Base-by-base conservation (phyloP, 2,329 filamentous ascomycete genomes). In the Trichoderma sp. region DNA sequence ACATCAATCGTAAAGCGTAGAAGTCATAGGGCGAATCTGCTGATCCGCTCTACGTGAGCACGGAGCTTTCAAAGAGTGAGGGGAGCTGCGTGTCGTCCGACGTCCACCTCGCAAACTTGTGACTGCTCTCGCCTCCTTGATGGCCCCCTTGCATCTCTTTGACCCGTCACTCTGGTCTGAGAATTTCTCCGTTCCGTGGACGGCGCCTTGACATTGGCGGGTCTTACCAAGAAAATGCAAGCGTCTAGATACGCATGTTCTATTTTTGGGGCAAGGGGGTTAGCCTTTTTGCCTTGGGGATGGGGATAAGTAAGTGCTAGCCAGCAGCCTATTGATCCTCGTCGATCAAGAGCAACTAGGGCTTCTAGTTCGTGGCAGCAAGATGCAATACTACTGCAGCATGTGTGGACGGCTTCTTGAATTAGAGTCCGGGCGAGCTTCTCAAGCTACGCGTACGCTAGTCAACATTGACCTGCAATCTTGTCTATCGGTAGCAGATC, bases 321-420 rank as follows among this genome's bases (percentile, higher is more conserved):
- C 27, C 52, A 57, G 29, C 37, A 66, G 53, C 21, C 63, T 66
- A 66, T 66, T 49, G 63, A 66, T 66, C 63, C 63, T 66, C 63
- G 24, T 58, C 37, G 53, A 58, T 58, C 52, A 47, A 57, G 37
- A 29, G 52, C 14, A 49, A 56, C 53, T 43, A 40, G 40, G 29
- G 14, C 19, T 43, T 31, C 52, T 19, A 33, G 37, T 27, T 47
- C 24, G 19, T 24, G 14, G 33, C 19, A 29, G 37, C 40, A 6
- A 8, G 19, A 40, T 40, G 40, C n/a, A 43, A n/a, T 43, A n/a
- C 40, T 33, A 33, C 27, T 56, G 56, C 37, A 16, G 13, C 16
- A 21, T 47, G 52, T 47, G 19, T 19, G 2, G 24, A 24, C n/a
- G n/a, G 27, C 60, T 21, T 33, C 24, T n/a, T 24, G 19, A 29